Base-by-base conservation (phyloP, 2,329 filamentous ascomycete genomes). In the Diaporthe helianthi region DNA sequence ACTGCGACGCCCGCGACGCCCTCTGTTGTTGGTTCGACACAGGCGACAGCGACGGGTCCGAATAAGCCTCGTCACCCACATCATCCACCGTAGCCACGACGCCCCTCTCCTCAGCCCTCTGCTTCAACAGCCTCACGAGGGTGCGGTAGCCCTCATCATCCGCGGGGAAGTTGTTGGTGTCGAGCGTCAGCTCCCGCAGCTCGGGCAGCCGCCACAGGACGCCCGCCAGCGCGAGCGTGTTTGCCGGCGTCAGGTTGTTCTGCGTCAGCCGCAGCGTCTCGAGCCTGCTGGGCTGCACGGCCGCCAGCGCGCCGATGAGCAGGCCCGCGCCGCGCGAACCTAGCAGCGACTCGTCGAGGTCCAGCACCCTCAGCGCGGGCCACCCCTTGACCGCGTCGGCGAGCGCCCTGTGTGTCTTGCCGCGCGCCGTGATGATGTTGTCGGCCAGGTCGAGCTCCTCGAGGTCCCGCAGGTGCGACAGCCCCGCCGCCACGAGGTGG, bases 281-380 rank as follows among this genome's bases (percentile, higher is more conserved):
- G 0, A 46, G 10, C 52, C 9, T 36, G 26, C 51, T 66, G 38
- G 41, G 33, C 49, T 46, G 19, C 3, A 33, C 36, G 24, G 15
- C 19, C 41, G 58, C 58, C 58, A 61, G 58, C 58, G 58, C 58
- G 19, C 10, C 2, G 58, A 63, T 26, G 29, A 63, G 58, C 58
- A 63, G 58, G 44, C 29, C 44, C n/a, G 58, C 58, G 44, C 44
- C 58, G 19, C 58, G 58, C 19, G 58, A 63, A 1, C 44, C 58
- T 13, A 63, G 58, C 3, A 33, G 8, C n/a, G 29, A 49, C 29
- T 63, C 58, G 58, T 49, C 47, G 58, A 63, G 41, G 44, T 24
- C 33, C n/a, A 63, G 44, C 3, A 6, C 19, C 12, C 58, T 41
- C 58, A 63, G 58, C 19, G 2, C 6, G 6, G 58, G 58, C 58